These are phyloP conservation scores for Fusarium keratoplasticum DNA, from an alignment of 2,329 filamentous ascomycete species.

Conservation along the genomic window DNA sequence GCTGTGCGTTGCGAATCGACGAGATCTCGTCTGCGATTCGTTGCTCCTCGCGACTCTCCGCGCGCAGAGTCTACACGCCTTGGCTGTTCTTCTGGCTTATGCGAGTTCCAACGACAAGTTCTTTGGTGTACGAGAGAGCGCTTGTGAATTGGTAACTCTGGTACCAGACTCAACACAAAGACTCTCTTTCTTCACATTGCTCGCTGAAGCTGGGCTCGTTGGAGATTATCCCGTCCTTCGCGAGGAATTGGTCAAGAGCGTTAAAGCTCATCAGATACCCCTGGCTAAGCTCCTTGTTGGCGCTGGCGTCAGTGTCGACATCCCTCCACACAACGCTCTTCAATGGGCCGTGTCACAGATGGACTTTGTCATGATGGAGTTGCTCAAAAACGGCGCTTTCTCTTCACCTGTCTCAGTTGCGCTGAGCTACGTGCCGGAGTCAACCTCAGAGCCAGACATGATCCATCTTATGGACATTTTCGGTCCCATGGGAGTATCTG, in stretches of 20 bases:
- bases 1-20: not conserved
- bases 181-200: not conserved
- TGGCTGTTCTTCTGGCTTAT: slow-evolving; percentile 11
- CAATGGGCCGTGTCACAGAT: not conserved
- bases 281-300: slow-evolving; percentile 4
- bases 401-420: not conserved
- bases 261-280: not conserved
- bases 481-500: not conserved
- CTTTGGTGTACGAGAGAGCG: not conserved
- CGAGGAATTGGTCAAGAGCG: slow-evolving; percentile 6
- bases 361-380: slow-evolving; percentile 10
- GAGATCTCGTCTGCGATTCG: not conserved
- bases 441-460: not conserved
- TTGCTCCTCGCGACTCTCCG: not conserved
- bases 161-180: not conserved
- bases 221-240: slow-evolving; percentile 2
- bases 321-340: not conserved
- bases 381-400: not conserved
- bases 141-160: not conserved
- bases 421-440: not conserved
- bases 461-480: slow-evolving; percentile 4
- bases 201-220: not conserved
- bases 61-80: not conserved
- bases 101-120: slow-evolving; percentile 1
- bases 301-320: slow-evolving; percentile 2